Percentiles rank a stretch among this genome's conserved stretches.
Conservation (phyloP, 2,329 filamentous ascomycete species). For the Fusarium luffae region DNA sequence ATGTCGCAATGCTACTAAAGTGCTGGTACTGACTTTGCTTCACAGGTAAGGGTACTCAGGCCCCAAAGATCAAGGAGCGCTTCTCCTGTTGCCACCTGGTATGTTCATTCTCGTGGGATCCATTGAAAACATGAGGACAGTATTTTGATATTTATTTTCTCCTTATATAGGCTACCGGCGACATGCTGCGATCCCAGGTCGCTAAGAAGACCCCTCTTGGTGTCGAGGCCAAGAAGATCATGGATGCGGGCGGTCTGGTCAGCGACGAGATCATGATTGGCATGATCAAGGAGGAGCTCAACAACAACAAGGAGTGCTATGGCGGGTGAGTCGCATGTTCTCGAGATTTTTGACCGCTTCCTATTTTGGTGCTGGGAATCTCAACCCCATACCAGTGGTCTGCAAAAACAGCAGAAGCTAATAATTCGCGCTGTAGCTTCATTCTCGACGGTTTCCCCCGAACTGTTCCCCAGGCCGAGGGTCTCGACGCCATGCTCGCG, state of each 20-base stretch:
- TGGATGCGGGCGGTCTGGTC: slow-evolving; percentile 97
- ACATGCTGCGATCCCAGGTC: slow-evolving; percentile 99
- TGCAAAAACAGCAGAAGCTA: slow-evolving; percentile 31
- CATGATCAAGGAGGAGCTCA: slow-evolving; percentile 98
- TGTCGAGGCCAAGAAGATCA: slow-evolving; percentile 99
- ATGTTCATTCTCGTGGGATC: slow-evolving; percentile 53
- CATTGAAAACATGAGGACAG: background rate
- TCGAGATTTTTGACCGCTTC: background rate
- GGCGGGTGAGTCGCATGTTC: slow-evolving; percentile 76
- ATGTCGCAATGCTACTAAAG: slow-evolving; percentile 5
- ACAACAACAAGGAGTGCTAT: slow-evolving; percentile 94
- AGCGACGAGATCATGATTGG: slow-evolving; percentile 99
- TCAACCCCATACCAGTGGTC: slow-evolving; percentile 10
- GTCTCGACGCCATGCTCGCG: slow-evolving; percentile 90
- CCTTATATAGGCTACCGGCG: slow-evolving; percentile 82
- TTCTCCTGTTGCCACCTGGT: slow-evolving; percentile 98
- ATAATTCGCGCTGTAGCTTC: slow-evolving; percentile 70
- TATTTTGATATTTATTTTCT: slow-evolving; percentile 30
- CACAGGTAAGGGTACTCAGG: slow-evolving; percentile 97
- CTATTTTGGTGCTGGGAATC: slow-evolving; percentile 9
- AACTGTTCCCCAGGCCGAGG: slow-evolving; percentile 93
- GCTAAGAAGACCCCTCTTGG: slow-evolving; percentile 96
- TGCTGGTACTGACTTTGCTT: slow-evolving; percentile 34
- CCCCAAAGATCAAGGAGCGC: slow-evolving; percentile 97
- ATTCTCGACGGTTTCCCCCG: slow-evolving; percentile 99